These are phyloP conservation scores for Gilbertella persicaria DNA, from an alignment of 371 early-diverging fungal genomes.

Conservation along the genomic window DNA sequence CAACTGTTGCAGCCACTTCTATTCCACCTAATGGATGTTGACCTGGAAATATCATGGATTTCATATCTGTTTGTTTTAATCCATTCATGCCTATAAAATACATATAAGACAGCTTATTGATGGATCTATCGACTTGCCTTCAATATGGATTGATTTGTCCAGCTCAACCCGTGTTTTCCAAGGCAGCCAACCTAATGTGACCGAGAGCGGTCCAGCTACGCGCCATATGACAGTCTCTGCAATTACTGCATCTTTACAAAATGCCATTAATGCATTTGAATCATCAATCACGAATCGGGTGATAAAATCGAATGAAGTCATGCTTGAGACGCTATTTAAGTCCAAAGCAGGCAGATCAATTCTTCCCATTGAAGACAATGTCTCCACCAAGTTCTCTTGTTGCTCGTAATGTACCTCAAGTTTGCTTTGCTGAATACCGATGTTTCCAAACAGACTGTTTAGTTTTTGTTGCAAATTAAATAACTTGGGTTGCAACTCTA, in stretches of 20 bases:
- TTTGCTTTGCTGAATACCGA: conserved; percentile 19
- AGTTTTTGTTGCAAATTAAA: conserved; percentile 25
- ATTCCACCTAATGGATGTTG: conserved; percentile 46
- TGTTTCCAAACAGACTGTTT: conserved; percentile 29
- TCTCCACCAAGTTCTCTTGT: not conserved
- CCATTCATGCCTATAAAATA: conserved; percentile 45
- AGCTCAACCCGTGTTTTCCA: conserved; percentile 20
- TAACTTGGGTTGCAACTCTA: conserved; percentile 25
- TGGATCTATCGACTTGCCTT: conserved; percentile 45
- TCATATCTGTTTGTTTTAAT: conserved; percentile 37
- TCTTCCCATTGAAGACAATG: conserved; percentile 24
- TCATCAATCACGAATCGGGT: conserved; percentile 40
- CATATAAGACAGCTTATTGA: not conserved
- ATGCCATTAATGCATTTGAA: conserved; percentile 33
- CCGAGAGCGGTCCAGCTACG: conserved; percentile 30
- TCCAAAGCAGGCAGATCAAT: conserved; percentile 38
- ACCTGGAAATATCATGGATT: conserved; percentile 37
- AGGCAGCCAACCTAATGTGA: conserved; percentile 39
- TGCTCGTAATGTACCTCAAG: conserved; percentile 24
- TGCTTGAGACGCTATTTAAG: conserved; percentile 12
- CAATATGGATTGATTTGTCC: conserved; percentile 31
- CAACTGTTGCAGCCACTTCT: conserved; percentile 30
- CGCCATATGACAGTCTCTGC: conserved; percentile 38
- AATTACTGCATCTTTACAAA: conserved; percentile 44
- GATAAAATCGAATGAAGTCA: conserved; percentile 42